These are phyloP conservation scores for Chenopodium album DNA, from an alignment of 148 eudicot genomes.

Conservation along the genomic window DNA sequence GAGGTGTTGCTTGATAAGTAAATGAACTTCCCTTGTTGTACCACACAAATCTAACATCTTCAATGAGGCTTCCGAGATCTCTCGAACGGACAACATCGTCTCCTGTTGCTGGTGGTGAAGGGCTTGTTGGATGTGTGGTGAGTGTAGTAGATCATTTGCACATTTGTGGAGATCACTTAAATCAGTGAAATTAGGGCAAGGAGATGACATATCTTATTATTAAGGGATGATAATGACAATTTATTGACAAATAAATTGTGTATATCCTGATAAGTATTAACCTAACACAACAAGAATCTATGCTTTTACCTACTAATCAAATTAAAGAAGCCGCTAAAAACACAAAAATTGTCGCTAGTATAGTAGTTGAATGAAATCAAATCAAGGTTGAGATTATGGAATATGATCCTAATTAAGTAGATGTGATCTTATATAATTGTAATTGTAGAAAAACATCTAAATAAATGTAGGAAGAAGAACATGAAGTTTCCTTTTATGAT, in stretches of 20 bases:
- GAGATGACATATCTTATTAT: constrained; percentile 7
- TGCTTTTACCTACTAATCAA: no score
- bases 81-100: constrained; percentile 31
- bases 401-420: neutral
- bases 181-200: constrained; percentile 40
- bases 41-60: constrained; percentile 53
- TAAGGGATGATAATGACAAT: neutral
- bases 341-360: no score
- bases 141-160: constrained; percentile 55
- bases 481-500: constrained; percentile 18
- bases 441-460: neutral
- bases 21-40: constrained; percentile 46
- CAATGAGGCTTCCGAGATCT: constrained; percentile 52
- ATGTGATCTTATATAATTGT: constrained; percentile 1
- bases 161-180: constrained; percentile 58
- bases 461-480: neutral
- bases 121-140: constrained; percentile 38
- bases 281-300: no score
- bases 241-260: neutral
- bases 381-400: neutral
- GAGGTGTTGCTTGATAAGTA: constrained; percentile 50
- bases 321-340: no score
- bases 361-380: neutral
- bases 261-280: no score
- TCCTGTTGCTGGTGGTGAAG: constrained; percentile 40